A percentile compares a stretch with the other conserved stretches of the same genome.
These are phyloP conservation scores for Phymatotrichopsis omnivora DNA, from an alignment of 2,329 filamentous ascomycete genomes.

Conservation along the genomic window DNA sequence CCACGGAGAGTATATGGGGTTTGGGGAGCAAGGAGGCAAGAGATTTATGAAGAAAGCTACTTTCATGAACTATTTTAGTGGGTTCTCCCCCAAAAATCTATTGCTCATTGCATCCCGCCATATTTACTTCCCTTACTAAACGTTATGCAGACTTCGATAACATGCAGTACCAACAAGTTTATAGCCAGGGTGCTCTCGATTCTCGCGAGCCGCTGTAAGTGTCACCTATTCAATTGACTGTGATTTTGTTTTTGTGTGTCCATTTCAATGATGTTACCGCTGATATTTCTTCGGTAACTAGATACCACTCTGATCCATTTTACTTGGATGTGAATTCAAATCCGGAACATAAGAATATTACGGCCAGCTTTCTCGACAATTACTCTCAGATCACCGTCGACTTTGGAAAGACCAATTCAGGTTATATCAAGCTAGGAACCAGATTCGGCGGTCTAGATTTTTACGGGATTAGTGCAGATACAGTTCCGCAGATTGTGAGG, in stretches of 20 bases:
- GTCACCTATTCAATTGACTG: not conserved
- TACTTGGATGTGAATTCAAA: slow-evolving; percentile 19
- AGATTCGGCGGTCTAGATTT: slow-evolving; percentile 34
- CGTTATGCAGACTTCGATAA: slow-evolving; percentile 34
- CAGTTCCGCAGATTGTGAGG: slow-evolving; percentile 32
- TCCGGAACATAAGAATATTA: slow-evolving; percentile 10
- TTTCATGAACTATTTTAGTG: slow-evolving; percentile 18
- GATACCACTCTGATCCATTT: slow-evolving; percentile 21
- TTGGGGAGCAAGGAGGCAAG: not conserved
- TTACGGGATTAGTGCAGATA: slow-evolving; percentile 33
- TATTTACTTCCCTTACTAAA: not conserved
- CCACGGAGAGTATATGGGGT: slow-evolving; percentile 5
- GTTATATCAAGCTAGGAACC: slow-evolving; percentile 32
- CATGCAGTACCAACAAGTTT: slow-evolving; percentile 36
- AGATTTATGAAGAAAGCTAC: not conserved
- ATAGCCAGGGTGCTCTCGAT: slow-evolving; percentile 27
- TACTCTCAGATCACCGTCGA: slow-evolving; percentile 37
- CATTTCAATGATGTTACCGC: not conserved
- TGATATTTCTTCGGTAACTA: not conserved
- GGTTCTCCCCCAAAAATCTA: not conserved
- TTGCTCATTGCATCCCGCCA: not conserved
- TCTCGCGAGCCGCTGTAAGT: slow-evolving; percentile 14
- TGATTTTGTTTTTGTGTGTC: not conserved
- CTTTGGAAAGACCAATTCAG: slow-evolving; percentile 32
- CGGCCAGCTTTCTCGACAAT: slow-evolving; percentile 35